phyloP scores from a whole-genome alignment of 345 rosid species.

The Eucalyptus marginata region DNA sequence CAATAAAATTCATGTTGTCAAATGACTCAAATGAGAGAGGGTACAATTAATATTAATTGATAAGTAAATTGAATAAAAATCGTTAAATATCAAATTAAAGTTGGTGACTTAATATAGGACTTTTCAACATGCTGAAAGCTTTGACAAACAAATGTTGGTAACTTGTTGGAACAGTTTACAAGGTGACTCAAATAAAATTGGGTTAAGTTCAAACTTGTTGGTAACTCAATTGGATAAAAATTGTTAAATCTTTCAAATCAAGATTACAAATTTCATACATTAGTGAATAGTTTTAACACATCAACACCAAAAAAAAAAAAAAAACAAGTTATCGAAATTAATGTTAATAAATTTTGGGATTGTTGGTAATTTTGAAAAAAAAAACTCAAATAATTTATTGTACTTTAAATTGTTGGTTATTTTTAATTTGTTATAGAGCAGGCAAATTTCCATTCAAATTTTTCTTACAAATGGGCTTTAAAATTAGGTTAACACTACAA shows the following conservation, averaged over 20 bases:
- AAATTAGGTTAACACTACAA: too few relatives aligned
- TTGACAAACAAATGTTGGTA: not conserved
- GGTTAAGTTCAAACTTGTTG: not conserved
- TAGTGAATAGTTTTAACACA: not conserved
- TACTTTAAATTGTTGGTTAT: too few relatives aligned
- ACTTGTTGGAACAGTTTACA: not conserved
- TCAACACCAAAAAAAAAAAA: too few relatives aligned
- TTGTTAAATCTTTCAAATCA: not conserved
- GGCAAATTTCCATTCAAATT: too few relatives aligned
- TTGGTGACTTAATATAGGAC: not conserved
- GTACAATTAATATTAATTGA: not conserved
- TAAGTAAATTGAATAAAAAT: not conserved
- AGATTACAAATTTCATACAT: not conserved
- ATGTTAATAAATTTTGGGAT: too few relatives aligned
- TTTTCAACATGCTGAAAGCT: not conserved
- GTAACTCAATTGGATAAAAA: not conserved
- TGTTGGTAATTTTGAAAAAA: too few relatives aligned
- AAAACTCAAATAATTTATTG: too few relatives aligned
- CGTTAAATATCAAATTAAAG: not conserved
- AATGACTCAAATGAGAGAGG: not conserved
- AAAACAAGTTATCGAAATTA: too few relatives aligned
- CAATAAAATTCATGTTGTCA: not conserved
- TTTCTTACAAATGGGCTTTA: too few relatives aligned
- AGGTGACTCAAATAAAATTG: not conserved
- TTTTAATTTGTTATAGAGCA: too few relatives aligned